Conservation (phyloP, 1,284 basidiomycete genomes). For the Papiliotrema nemorosa region DNA sequence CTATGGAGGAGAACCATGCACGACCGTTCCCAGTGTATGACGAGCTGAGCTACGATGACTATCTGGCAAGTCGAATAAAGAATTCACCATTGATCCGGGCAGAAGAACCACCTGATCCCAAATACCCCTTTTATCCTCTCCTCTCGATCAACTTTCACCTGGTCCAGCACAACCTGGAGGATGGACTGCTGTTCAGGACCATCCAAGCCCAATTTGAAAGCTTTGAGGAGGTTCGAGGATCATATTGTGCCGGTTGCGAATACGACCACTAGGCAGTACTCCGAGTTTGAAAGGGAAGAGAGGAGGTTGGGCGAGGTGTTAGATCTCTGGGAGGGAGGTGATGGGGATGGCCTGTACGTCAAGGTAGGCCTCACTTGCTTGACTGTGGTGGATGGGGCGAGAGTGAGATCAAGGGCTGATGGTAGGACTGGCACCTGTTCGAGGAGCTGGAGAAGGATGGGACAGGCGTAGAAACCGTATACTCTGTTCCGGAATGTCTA, state of each 20-base stretch:
- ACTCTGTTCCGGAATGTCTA: constrained; percentile 51
- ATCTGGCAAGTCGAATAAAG: constrained; percentile 16
- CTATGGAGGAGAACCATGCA: too few relatives aligned
- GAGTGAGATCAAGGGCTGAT: not conserved
- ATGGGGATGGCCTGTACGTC: constrained; percentile 49
- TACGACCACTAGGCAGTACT: constrained; percentile 34
- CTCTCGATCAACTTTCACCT: constrained; percentile 15
- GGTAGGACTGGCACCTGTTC: constrained; percentile 56
- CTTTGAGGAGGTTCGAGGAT: constrained; percentile 32
- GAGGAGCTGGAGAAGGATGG: constrained; percentile 33
- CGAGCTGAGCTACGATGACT: constrained; percentile 16
- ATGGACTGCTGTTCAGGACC: constrained; percentile 1
- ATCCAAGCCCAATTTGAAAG: constrained; percentile 20
- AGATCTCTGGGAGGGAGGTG: constrained; percentile 43
- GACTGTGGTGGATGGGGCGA: too few relatives aligned
- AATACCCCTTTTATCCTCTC: constrained; percentile 44
- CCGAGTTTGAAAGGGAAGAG: constrained; percentile 45
- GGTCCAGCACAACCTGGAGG: constrained; percentile 14
- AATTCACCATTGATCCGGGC: not conserved
- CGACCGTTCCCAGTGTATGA: constrained; percentile 25
- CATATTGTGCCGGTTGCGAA: constrained; percentile 47
- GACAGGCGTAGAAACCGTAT: constrained; percentile 43
- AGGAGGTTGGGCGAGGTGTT: constrained; percentile 46
- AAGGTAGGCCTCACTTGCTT: constrained; percentile 30
- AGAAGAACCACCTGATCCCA: constrained; percentile 39